Evolutionary conservation across 495 filamentous ascomycete genomes (phyloP), one percentile per base, ranked within the genome.

Genomic region (Aspergillus bridgeri): DNA sequence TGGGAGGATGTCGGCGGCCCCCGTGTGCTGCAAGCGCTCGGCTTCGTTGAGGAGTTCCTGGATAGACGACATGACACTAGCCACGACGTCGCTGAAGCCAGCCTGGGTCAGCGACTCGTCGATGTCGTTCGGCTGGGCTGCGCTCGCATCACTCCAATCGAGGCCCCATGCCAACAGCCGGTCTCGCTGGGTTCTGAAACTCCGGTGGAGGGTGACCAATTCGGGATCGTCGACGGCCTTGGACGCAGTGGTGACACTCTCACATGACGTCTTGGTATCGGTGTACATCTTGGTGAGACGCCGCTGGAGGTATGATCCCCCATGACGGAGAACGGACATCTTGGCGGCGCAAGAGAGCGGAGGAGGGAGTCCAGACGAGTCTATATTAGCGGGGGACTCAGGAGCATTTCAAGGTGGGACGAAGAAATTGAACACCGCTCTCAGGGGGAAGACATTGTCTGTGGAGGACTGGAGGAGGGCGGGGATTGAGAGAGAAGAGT

Each of bases 211-310:
- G 20, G 75, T 72, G 19, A 79, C 72, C 5, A 86, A 71, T 55
- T 86, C 80, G 2, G 81, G 80, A 33, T 78, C 75, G 18, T 80
- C 77, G 46, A 73, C 79, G 53, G 75, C 79, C 61, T 84, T 87
- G 29, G 81, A 82, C 6, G 86, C 85, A 19, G 87, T 89, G 55
- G 87, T 89, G 61, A 91, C 84, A 62, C 87, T 90, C 68, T 92
- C 89, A 71, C 88, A 92, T 15, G 89, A 91, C 51, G 86, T 88
- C 68, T 96, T 96, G 48, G 91, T 93, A 74, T 96, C 91, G 62
- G 90, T 89, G 72, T 96, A 96, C 63, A 96, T 83, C 71, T 93
- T 87, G 49, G 91, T 94, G 42, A 96, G 81, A 59, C 90, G 86
- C 58, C 87, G 83, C 69, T 80, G 77, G 66, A 79, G 76, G 71